A percentile compares a stretch with the other conserved stretches of the same genome.
These are phyloP conservation scores for Rhizopogon roseolus DNA, from an alignment of 768 basidiomycete species.

Conservation along the genomic window DNA sequence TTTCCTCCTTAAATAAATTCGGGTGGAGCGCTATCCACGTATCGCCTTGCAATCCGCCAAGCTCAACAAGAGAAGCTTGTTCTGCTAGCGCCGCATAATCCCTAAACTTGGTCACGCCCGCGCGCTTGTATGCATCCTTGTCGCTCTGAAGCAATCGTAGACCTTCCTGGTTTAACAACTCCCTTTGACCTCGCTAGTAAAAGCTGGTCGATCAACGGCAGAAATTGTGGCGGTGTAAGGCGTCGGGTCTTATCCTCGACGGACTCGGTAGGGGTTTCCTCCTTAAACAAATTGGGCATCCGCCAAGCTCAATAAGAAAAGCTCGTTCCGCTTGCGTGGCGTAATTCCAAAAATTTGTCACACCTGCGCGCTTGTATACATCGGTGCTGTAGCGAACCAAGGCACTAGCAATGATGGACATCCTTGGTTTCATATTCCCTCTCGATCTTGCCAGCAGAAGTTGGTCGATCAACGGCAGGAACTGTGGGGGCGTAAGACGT, in stretches of 20 bases:
- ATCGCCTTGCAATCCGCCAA: slow-evolving; percentile 15
- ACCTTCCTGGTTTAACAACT: slow-evolving; percentile 29
- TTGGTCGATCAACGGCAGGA: slow-evolving; percentile 23
- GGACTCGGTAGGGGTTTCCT: background rate
- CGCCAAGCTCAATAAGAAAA: slow-evolving; percentile 22
- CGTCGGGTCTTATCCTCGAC: slow-evolving; percentile 5
- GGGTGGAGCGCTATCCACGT: slow-evolving; percentile 17
- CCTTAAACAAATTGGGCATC: slow-evolving; percentile 14
- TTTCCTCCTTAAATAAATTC: background rate
- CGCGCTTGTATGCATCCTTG: slow-evolving; percentile 19
- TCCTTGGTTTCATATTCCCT: slow-evolving; percentile 30
- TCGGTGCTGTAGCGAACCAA: slow-evolving; percentile 25
- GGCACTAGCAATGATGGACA: slow-evolving; percentile 33
- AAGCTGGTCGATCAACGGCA: slow-evolving; percentile 19
- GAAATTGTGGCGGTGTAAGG: slow-evolving; percentile 24
- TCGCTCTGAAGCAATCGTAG: slow-evolving; percentile 29
- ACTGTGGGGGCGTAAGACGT: slow-evolving; percentile 19
- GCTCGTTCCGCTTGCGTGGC: slow-evolving; percentile 19
- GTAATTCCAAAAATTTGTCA: slow-evolving; percentile 22
- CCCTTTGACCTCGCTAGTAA: slow-evolving; percentile 26
- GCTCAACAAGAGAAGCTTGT: slow-evolving; percentile 20
- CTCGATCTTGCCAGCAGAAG: slow-evolving; percentile 19
- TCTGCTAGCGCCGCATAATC: slow-evolving; percentile 24
- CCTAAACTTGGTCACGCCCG: slow-evolving; percentile 20
- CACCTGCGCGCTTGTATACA: slow-evolving; percentile 22